phyloP scores from a whole-genome alignment of 331 rosid species.

The Telfairia occidentalis region DNA sequence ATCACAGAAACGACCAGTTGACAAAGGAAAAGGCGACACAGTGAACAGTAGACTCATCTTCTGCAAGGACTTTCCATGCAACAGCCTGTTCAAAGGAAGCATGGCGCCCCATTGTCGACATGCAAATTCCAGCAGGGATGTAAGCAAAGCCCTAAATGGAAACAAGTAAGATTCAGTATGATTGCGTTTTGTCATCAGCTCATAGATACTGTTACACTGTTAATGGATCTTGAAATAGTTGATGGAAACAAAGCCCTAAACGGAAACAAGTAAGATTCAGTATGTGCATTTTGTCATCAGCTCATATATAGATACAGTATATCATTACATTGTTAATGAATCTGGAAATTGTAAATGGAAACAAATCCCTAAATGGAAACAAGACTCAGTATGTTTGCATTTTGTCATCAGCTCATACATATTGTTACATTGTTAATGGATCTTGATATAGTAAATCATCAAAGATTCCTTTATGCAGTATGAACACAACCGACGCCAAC shows the following conservation, averaged over 20 bases:
- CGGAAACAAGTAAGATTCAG: conserved; percentile 4
- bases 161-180: conserved; percentile 2
- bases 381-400: too few relatives aligned
- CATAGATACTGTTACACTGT: too few relatives aligned
- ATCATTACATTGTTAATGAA: too few relatives aligned
- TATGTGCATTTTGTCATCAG: background rate
- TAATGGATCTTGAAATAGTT: too few relatives aligned
- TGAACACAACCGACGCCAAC: background rate
- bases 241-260: conserved; percentile 63
- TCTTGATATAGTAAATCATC: background rate
- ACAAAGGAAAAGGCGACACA: conserved; percentile 81
- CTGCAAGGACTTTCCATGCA: conserved; percentile 77
- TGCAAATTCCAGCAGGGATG: conserved; percentile 79
- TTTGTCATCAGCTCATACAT: too few relatives aligned
- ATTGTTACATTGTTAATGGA: background rate
- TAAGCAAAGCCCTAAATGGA: conserved; percentile 54
- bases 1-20: conserved; percentile 97
- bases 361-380: conserved; percentile 50
- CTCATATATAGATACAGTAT: too few relatives aligned
- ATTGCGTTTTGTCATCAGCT: background rate
- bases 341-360: too few relatives aligned
- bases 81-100: conserved; percentile 77
- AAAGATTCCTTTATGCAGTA: background rate
- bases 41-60: conserved; percentile 62
- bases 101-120: conserved; percentile 82